Conservation (phyloP, 75 land plant species). For the Chamaecyparis obtusa region DNA sequence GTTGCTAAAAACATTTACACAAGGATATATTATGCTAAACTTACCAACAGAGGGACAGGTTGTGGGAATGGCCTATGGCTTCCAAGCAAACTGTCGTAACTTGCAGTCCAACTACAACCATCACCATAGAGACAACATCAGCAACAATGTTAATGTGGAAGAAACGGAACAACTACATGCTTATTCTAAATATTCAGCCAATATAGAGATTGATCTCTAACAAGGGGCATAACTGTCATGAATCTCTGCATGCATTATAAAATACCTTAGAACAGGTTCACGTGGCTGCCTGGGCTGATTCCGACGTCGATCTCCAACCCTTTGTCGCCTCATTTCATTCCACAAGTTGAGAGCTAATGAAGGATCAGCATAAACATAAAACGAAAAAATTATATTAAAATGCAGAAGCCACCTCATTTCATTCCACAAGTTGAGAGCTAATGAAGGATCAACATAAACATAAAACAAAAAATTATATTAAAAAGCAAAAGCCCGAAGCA, state of each 20-base stretch:
- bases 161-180: background rate
- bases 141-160: background rate
- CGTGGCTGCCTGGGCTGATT: conserved; percentile 30
- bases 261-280: conserved; percentile 61
- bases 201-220: background rate
- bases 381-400: background rate
- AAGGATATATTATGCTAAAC: conserved; percentile 11
- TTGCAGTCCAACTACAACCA: conserved; percentile 68
- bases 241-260: background rate
- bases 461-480: background rate
- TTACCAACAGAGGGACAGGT: conserved; percentile 66
- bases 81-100: conserved; percentile 73
- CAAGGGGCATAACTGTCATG: background rate
- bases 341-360: conserved; percentile 61
- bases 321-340: conserved; percentile 75
- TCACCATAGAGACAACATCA: background rate
- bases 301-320: conserved; percentile 59
- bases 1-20: too few relatives aligned
- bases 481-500: too few relatives aligned
- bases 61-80: conserved; percentile 67
- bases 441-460: background rate
- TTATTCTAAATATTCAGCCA: background rate
- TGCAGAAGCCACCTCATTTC: conserved; percentile 52
- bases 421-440: conserved; percentile 75
- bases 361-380: background rate